Base-by-base conservation (phyloP, 2,329 filamentous ascomycete genomes). In the Hirsutella rhossiliensis region DNA sequence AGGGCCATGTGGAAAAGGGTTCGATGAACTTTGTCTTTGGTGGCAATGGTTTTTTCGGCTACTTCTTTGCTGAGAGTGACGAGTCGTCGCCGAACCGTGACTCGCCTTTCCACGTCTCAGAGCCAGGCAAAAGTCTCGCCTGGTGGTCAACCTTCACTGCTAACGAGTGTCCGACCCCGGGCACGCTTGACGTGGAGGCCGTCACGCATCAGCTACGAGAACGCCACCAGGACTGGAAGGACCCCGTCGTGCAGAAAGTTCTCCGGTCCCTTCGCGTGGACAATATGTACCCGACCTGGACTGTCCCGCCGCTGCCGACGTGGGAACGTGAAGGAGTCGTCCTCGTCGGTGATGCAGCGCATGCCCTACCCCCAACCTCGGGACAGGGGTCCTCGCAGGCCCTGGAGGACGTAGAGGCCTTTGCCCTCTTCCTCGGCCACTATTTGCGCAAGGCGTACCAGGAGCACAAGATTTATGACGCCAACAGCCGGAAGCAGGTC, bases 281-380 rank as follows among this genome's bases (percentile, higher is more conserved):
- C 11, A 50, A 46, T 30, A 50, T 54, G 47, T 53, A 53, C 43
- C 52, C 52, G 18, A 52, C 48, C 7, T 54, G 52, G 52, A 52
- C 51, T 5, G 39, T 47, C 3, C 49, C 49, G 15, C 42, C 48
- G 28, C 38, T 54, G 30, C 49, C 52, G 12, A 49, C 49, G 9
- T 54, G 52, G 52, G 50, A 52, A 28, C 45, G 47, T 13, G 40
- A 54, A 34, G 52, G 52, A 15, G 48, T 52, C 32, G 50, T 54
- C 20, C 39, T 54, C 5, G 19, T 54, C 13, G 52, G 52, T 12
- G 52, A 54, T 17, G 52, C 52, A 8, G 52, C 52, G 9, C 52
- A 54, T 45, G 49, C 52, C 3, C 42, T 54, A 5, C 52, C 52
- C 0, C 36, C 52, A 6, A 52, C 47, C 2, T 52, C 50, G 17